Evolutionary conservation across 208 protist genomes (phyloP).

Genomic region (Giardia muris): DNA sequence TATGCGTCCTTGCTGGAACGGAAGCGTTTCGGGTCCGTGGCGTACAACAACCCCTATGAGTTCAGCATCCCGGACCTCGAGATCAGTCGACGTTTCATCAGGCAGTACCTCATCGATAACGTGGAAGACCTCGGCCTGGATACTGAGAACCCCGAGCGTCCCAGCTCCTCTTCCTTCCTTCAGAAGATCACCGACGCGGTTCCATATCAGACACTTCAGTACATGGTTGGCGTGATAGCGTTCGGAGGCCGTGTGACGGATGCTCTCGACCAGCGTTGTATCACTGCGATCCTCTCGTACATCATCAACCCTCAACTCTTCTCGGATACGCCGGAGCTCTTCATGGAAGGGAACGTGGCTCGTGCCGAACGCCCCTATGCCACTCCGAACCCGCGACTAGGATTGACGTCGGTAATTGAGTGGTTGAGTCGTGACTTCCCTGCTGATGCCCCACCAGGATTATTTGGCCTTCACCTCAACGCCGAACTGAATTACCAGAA

Average conservation of each 20-base stretch:
- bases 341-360: constrained; percentile 53
- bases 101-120: constrained; percentile 58
- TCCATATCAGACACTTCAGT: constrained; percentile 35
- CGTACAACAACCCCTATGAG: constrained; percentile 92
- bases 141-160: not conserved
- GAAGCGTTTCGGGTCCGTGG: constrained; percentile 77
- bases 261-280: constrained; percentile 70
- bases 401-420: not conserved
- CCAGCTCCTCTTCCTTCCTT: not conserved
- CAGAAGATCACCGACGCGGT: not conserved
- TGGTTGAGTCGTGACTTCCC: constrained; percentile 52
- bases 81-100: constrained; percentile 72
- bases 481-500: constrained; percentile 79
- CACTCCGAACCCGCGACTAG: constrained; percentile 62
- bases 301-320: not conserved
- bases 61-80: constrained; percentile 79
- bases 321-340: not conserved
- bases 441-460: constrained; percentile 34
- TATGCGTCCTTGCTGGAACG: constrained; percentile 79
- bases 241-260: constrained; percentile 93
- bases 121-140: not conserved
- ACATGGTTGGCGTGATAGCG: constrained; percentile 66
- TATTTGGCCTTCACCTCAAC: constrained; percentile 88
- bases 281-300: not conserved
- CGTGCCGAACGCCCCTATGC: not conserved